phyloP scores from a whole-genome alignment of 805 yeast species.

The Yarrowia hollandica region DNA sequence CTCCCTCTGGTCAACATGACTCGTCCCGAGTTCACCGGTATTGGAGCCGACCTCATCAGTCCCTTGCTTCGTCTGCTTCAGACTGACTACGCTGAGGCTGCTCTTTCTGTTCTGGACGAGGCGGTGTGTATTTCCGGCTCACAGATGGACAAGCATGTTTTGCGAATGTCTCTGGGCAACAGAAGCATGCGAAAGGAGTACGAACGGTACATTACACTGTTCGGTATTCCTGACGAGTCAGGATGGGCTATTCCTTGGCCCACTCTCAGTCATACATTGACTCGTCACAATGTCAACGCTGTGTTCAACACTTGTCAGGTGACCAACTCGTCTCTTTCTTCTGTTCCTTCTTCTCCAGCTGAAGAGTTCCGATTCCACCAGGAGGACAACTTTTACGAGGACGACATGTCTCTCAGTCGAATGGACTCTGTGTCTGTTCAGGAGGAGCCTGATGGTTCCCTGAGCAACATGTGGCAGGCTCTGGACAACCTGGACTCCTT shows the following conservation, averaged over 20 bases:
- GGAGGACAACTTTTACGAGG: conserved; percentile 55
- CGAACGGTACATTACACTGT: conserved; percentile 82
- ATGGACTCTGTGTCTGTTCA: conserved; percentile 52
- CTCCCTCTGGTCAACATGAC: conserved; percentile 77
- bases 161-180: conserved; percentile 89
- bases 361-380: conserved; percentile 52
- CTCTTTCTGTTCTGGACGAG: conserved; percentile 86
- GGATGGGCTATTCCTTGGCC: conserved; percentile 99
- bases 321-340: conserved; percentile 27
- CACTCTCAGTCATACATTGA: conserved; percentile 79
- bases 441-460: conserved; percentile 61
- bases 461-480: conserved; percentile 91
- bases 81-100: conserved; percentile 86
- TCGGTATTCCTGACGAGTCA: conserved; percentile 90
- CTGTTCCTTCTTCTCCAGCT: conserved; percentile 9
- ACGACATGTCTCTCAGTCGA: conserved; percentile 37
- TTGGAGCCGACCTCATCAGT: conserved; percentile 92
- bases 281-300: conserved; percentile 92
- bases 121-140: conserved; percentile 85
- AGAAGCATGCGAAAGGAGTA: conserved; percentile 73
- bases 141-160: conserved; percentile 83
- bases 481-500: conserved; percentile 85
- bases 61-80: conserved; percentile 77
- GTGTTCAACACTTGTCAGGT: conserved; percentile 83
- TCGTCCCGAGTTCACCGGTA: conserved; percentile 75